A percentile compares a stretch with the other conserved stretches of the same genome.
Conservation (phyloP, 78 protist genomes). For the Dictyostelium firmibasis region DNA sequence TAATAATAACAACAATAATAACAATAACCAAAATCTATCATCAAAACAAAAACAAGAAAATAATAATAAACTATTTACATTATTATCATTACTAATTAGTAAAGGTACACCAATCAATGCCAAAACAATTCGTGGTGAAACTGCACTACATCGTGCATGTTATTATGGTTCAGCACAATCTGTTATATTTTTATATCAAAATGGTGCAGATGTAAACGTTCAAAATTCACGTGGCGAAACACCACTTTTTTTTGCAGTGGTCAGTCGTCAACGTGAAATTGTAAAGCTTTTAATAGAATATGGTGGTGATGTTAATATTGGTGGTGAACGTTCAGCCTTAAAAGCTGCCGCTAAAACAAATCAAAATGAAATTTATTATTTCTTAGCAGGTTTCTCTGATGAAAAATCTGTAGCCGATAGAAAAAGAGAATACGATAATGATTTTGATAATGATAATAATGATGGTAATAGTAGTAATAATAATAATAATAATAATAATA, state of each 20-base stretch:
- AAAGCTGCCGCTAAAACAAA: conserved; percentile 19
- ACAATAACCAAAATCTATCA: neutral
- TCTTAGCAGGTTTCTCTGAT: conserved; percentile 19
- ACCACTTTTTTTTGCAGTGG: conserved; percentile 47
- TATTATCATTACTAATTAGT: conserved; percentile 1
- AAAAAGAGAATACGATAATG: neutral
- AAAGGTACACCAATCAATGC: conserved; percentile 71
- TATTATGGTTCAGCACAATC: conserved; percentile 17
- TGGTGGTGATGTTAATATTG: conserved; percentile 50
- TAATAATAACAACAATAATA: neutral
- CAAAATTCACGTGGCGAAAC: conserved; percentile 75
- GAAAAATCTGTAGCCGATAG: neutral
- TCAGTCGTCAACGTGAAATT: conserved; percentile 28
- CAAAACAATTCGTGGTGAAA: conserved; percentile 65
- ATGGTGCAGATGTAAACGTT: conserved; percentile 26
- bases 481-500: neutral
- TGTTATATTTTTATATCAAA: conserved; percentile 6
- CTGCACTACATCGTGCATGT: conserved; percentile 61
- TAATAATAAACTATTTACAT: neutral
- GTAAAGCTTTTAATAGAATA: conserved; percentile 20
- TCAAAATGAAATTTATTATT: conserved; percentile 21
- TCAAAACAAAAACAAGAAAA: neutral
- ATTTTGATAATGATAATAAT: neutral
- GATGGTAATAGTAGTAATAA: neutral
- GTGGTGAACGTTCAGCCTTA: conserved; percentile 49